phyloP scores from a whole-genome alignment of 2,329 filamentous ascomycete genomes.

The Pyrenophora tritici-repentis region DNA sequence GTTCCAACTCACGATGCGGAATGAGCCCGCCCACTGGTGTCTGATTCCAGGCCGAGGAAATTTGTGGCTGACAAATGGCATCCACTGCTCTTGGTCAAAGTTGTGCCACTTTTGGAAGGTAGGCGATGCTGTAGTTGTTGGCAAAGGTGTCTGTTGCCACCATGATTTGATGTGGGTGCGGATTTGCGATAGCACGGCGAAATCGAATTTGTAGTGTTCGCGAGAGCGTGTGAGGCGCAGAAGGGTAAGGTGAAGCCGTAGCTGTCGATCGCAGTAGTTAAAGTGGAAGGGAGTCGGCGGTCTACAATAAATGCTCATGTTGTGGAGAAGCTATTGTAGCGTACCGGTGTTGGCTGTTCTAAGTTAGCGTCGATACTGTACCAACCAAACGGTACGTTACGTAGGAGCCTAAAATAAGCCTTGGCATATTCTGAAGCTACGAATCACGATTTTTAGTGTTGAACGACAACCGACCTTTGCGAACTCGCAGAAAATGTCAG shows the following conservation, averaged over 20 bases:
- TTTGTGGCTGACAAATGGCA: background rate
- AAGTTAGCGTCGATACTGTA: background rate
- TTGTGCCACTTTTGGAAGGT: constrained; percentile 7
- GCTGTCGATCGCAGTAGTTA: background rate
- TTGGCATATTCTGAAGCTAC: too few species aligned
- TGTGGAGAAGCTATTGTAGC: background rate
- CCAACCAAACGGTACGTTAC: too few species aligned
- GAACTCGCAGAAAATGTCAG: too few species aligned
- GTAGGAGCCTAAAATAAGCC: too few species aligned
- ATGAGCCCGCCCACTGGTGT: constrained; percentile 3
- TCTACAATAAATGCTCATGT: background rate
- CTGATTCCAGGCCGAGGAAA: background rate
- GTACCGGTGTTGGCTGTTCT: background rate
- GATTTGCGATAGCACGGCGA: constrained; percentile 8
- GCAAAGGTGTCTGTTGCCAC: constrained; percentile 10
- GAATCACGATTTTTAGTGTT: too few species aligned
- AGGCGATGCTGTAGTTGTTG: background rate
- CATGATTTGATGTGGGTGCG: constrained; percentile 1
- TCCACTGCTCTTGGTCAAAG: background rate
- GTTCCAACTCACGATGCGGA: constrained; percentile 10
- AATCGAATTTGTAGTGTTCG: background rate
- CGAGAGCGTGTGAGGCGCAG: background rate
- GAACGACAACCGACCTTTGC: too few species aligned
- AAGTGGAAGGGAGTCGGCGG: background rate
- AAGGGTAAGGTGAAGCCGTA: background rate